Conservation (phyloP, 441 rosid genomes). For the Adansonia rubrostipa region DNA sequence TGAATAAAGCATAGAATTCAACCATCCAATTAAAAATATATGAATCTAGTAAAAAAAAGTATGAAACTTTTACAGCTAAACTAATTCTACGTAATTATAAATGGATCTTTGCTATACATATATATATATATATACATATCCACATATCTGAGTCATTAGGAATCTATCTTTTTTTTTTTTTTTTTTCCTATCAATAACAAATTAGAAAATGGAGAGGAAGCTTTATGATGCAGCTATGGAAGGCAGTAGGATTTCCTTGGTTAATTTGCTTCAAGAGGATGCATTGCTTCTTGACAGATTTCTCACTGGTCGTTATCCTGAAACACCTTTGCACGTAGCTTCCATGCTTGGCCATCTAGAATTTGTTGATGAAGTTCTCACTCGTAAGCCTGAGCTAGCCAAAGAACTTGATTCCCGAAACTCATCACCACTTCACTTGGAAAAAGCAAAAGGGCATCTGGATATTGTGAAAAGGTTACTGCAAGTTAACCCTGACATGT, state of each 20-base stretch:
- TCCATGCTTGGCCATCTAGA: slow-evolving; percentile 22
- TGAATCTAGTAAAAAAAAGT: too few relatives aligned
- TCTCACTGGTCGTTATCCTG: neutral
- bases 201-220: slow-evolving; percentile 17
- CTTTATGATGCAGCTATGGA: slow-evolving; percentile 21
- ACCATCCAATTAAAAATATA: too few relatives aligned
- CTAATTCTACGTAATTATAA: too few relatives aligned
- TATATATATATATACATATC: too few relatives aligned
- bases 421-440: slow-evolving; percentile 34
- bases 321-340: slow-evolving; percentile 30
- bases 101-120: too few relatives aligned
- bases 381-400: slow-evolving; percentile 30
- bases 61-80: too few relatives aligned
- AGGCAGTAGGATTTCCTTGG: neutral
- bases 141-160: too few relatives aligned
- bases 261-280: slow-evolving; percentile 17
- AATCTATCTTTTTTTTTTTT: neutral
- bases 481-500: neutral
- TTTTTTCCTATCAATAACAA: neutral
- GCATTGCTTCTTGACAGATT: slow-evolving; percentile 21
- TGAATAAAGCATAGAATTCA: too few relatives aligned
- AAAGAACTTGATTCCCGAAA: slow-evolving; percentile 22
- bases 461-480: slow-evolving; percentile 7
- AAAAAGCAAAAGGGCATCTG: slow-evolving; percentile 27
- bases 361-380: slow-evolving; percentile 20